Percentiles rank a stretch among this genome's conserved stretches.
These are phyloP conservation scores for Mallotus japonicus DNA, from an alignment of 441 rosid genomes.

Conservation along the genomic window DNA sequence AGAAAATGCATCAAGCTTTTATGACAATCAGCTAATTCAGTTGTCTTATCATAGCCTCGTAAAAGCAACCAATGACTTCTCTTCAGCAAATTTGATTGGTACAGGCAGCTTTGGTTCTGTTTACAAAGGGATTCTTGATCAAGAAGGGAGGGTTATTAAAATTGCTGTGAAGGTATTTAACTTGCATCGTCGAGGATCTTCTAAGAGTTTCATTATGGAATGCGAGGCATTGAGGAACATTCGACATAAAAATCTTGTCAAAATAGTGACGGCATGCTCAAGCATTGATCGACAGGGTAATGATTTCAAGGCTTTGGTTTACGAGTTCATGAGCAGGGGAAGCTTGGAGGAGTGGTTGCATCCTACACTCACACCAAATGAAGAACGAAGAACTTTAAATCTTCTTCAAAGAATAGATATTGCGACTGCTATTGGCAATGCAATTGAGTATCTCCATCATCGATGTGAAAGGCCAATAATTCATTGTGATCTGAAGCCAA, in stretches of 20 bases:
- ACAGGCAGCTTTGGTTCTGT: not conserved
- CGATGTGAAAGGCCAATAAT: not conserved
- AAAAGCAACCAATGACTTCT: conserved; percentile 2
- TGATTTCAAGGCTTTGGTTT: conserved; percentile 5
- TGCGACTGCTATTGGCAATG: not conserved
- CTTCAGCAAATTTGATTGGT: not conserved
- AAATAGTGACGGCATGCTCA: not conserved
- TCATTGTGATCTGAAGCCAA: conserved; percentile 8
- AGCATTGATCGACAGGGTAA: not conserved
- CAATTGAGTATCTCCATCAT: conserved; percentile 2
- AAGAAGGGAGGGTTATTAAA: too few relatives aligned
- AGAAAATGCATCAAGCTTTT: not conserved
- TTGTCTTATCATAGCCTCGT: not conserved
- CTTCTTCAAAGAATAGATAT: not conserved
- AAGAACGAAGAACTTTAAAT: not conserved
- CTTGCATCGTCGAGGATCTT: not conserved
- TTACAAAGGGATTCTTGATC: not conserved
- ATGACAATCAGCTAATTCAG: not conserved
- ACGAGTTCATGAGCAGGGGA: not conserved
- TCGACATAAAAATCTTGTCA: conserved; percentile 1
- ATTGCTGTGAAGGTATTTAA: not conserved
- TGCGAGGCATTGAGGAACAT: not conserved
- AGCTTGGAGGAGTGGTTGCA: conserved; percentile 1
- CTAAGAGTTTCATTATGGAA: not conserved
- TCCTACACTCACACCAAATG: not conserved